Percentiles rank a stretch among this genome's conserved stretches.
phyloP scores from a whole-genome alignment of 108 stramenopile genomes.

The Cyclotella atomus region DNA sequence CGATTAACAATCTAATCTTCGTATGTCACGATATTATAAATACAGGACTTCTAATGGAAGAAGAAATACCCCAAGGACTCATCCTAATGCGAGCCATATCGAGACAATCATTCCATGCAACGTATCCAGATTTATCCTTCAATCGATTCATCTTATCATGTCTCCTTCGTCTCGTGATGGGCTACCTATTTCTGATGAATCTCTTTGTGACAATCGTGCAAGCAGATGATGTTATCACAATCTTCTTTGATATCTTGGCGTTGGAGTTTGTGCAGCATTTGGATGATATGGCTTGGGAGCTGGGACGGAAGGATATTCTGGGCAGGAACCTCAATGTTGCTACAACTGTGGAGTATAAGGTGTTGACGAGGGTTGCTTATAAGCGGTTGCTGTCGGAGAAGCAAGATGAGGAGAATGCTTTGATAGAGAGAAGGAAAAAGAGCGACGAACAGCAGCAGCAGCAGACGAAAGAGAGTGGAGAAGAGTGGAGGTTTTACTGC shows the following conservation, averaged over 20 bases:
- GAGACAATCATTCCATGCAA: neutral
- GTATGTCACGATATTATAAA: no score
- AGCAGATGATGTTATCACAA: slow-evolving; percentile 15
- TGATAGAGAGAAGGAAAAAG: no score
- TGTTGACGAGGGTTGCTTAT: neutral
- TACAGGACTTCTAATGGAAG: slow-evolving; percentile 15
- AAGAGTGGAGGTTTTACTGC: no score
- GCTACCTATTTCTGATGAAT: slow-evolving; percentile 24
- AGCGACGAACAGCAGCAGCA: no score
- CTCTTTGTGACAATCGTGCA: slow-evolving; percentile 15
- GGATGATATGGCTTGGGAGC: slow-evolving; percentile 24
- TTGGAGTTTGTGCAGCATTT: slow-evolving; percentile 15
- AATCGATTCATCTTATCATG: slow-evolving; percentile 4
- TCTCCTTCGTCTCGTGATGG: slow-evolving; percentile 13
- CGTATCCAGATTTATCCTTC: slow-evolving; percentile 5
- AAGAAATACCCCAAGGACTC: slow-evolving; percentile 6
- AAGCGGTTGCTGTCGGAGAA: neutral
- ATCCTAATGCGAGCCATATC: slow-evolving; percentile 7
- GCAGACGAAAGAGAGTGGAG: no score
- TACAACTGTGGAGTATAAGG: slow-evolving; percentile 8
- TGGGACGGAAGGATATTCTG: slow-evolving; percentile 17
- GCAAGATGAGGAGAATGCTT: neutral
- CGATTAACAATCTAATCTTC: no score
- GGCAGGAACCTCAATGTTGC: slow-evolving; percentile 11
- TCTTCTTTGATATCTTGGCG: slow-evolving; percentile 33